Evolutionary conservation across 169 alveolate species (phyloP), one percentile per base, ranked within the genome.

Genomic region (Cryptosporidium xiaoi): DNA sequence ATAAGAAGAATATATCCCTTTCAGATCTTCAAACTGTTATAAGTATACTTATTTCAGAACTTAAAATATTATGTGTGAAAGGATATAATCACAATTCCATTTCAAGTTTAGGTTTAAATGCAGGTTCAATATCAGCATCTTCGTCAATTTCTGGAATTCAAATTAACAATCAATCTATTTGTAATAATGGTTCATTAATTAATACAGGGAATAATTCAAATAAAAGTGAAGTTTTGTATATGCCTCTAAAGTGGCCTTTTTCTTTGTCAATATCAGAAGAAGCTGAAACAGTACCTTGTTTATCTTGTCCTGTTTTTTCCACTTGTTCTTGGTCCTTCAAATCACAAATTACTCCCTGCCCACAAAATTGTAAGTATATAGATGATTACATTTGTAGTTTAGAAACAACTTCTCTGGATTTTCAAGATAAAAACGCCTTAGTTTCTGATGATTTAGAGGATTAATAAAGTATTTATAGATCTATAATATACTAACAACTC

Each of bases 231-330:
- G 51, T 36, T 51, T 34, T 58, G 46, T 51, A 40, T 51, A 68
- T 55, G 69, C 89, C 84, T 44, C 15, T 56, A 69, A 58, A 68
- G 29, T 64, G 77, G 82, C 84, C 87, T 24, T 55, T 31, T 8
- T 62, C 77, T 3, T 46, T 66, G 15, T 36, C 69, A 24, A 56
- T 51, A 2, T 64, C 34, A 48, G 69, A 91, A 71, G 95, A 93
- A 18, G 92, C 69, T 91, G 95, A 83, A 36, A 89, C 77, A 12
- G 84, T 90, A 4, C 95, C 95, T 46, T 92, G 95, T 64, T 67
- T 92, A 82, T 60, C 90, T 46, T 92, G 95, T 51, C 91, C 91
- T 51, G 55, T 91, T 5, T 69, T 71, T 18, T 58, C 82, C 2
- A 50, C 90, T 24, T 92, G 95, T 66, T 77, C 87, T 16, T 56